Evolutionary conservation across 352 stramenopile genomes (phyloP).

Genomic region (Elongisporangium prolatum): DNA sequence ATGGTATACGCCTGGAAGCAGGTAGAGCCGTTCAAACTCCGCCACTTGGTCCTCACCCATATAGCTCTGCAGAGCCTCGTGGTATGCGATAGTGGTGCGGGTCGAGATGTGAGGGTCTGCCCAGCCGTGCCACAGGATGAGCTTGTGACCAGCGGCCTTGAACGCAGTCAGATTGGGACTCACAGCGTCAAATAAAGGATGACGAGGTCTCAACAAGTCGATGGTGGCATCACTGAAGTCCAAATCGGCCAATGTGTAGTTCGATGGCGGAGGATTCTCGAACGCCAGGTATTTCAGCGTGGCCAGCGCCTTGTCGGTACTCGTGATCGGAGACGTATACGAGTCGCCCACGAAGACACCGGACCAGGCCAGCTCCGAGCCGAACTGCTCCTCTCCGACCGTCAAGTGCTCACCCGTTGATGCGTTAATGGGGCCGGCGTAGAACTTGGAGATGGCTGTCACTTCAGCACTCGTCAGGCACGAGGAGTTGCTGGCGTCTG

Average conservation of each 20-base stretch:
- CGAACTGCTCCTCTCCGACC: slow-evolving; percentile 35
- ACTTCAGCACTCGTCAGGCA: slow-evolving; percentile 30
- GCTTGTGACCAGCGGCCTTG: slow-evolving; percentile 27
- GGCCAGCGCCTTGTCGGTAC: slow-evolving; percentile 23
- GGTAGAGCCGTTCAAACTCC: slow-evolving; percentile 39
- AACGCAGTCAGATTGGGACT: slow-evolving; percentile 32
- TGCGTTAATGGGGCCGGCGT: slow-evolving; percentile 27
- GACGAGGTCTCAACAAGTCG: slow-evolving; percentile 21
- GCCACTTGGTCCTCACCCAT: slow-evolving; percentile 25
- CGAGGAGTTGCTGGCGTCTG: slow-evolving; percentile 25
- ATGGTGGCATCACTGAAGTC: slow-evolving; percentile 32
- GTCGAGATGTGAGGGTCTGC: slow-evolving; percentile 44
- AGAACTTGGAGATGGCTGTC: slow-evolving; percentile 26
- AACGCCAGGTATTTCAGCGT: slow-evolving; percentile 40
- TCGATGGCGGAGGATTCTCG: slow-evolving; percentile 23
- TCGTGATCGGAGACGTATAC: slow-evolving; percentile 19
- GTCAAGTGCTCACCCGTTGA: slow-evolving; percentile 23
- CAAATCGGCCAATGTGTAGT: slow-evolving; percentile 39
- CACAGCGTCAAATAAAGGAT: slow-evolving; percentile 30
- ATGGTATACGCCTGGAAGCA: slow-evolving; percentile 41
- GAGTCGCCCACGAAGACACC: slow-evolving; percentile 31
- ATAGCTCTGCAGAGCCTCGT: slow-evolving; percentile 26
- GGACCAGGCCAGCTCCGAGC: slow-evolving; percentile 34
- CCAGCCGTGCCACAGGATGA: slow-evolving; percentile 47
- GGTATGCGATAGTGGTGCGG: slow-evolving; percentile 35